phyloP scores from a whole-genome alignment of 2,329 filamentous ascomycete genomes.

The Capronia epimyces region DNA sequence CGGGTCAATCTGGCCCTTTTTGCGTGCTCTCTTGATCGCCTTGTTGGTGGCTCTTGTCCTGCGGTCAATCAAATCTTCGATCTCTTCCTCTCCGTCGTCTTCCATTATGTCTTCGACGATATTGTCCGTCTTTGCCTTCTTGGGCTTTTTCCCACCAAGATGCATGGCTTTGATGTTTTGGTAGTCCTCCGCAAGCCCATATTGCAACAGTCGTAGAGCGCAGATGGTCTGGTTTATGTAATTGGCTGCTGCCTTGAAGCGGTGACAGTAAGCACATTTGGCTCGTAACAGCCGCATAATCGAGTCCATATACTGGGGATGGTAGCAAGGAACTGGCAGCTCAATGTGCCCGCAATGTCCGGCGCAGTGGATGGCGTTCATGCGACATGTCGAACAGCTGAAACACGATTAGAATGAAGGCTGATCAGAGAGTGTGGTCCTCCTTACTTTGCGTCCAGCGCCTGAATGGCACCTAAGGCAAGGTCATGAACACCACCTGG shows the following conservation, averaged over 20 bases:
- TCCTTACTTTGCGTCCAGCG: slow-evolving; percentile 23
- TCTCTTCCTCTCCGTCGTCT: slow-evolving; percentile 49
- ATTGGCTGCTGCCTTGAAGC: slow-evolving; percentile 70
- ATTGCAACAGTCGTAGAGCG: slow-evolving; percentile 78
- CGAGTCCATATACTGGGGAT: slow-evolving; percentile 95
- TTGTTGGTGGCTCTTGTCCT: slow-evolving; percentile 66
- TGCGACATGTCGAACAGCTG: slow-evolving; percentile 88
- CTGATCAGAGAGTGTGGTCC: neutral
- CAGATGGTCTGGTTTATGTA: slow-evolving; percentile 74
- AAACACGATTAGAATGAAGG: slow-evolving; percentile 12
- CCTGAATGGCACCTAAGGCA: slow-evolving; percentile 78
- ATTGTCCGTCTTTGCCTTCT: slow-evolving; percentile 10
- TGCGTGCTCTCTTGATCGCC: slow-evolving; percentile 56
- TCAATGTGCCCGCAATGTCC: slow-evolving; percentile 95
- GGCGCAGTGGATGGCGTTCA: slow-evolving; percentile 74
- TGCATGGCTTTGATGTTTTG: slow-evolving; percentile 48
- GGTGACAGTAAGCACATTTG: slow-evolving; percentile 86
- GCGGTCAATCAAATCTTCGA: slow-evolving; percentile 50
- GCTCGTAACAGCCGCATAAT: slow-evolving; percentile 76
- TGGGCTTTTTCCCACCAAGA: slow-evolving; percentile 30
- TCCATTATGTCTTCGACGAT: slow-evolving; percentile 35
- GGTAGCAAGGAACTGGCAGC: slow-evolving; percentile 86
- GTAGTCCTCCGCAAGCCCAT: slow-evolving; percentile 67
- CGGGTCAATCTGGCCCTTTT: slow-evolving; percentile 39
- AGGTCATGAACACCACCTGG: slow-evolving; percentile 89